Base-by-base conservation (phyloP, 1,284 basidiomycete genomes). In the Gymnopus androsaceus region DNA sequence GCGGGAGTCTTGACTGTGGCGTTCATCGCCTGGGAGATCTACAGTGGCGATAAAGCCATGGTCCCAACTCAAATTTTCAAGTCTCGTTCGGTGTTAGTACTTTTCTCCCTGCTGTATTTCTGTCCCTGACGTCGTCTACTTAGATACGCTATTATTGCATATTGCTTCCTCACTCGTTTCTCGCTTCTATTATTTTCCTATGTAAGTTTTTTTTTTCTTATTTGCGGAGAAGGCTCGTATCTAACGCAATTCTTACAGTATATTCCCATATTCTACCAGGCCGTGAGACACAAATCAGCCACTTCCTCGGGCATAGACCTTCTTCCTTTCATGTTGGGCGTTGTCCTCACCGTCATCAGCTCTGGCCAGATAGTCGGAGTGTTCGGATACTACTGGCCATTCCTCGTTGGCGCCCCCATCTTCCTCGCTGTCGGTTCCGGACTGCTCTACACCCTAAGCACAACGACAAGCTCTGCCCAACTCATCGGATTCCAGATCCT, bases 251-350 rank as follows among this genome's bases (percentile, higher is more conserved):
- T n/a, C 17, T 48, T 14, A 25, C 34, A 55, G 54, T 63, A 63
- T 52, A 54, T 63, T 36, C 62, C 62, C 28, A 59, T 66, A 17
- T 61, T 60, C 36, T 77, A 74, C 59, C 72, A 77, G 60, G 63
- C 60, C 40, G 72, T 72, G 23, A 63, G 68, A 56, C 46, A 61
- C 23, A 69, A 68, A 51, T 62, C 67, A 5, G 70, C 77, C 0
- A 73, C 74, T 23, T 65, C 72, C 44, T 69, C 69, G 1, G 77
- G 78, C 31, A 73, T 80, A 56, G 69, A 74, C 57, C 75, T 79
- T 55, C 68, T 79, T 8, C 71, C 75, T 0, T 76, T 76, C 68
- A 73, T 77, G 73, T 44, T 64, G 27, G 54, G 51, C 21, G 64
- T 70, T 27, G 73, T 75, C 54, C 51, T 75, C 19, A 68, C 64